Conservation (phyloP, 768 basidiomycete species). For the Amanita muscaria region DNA sequence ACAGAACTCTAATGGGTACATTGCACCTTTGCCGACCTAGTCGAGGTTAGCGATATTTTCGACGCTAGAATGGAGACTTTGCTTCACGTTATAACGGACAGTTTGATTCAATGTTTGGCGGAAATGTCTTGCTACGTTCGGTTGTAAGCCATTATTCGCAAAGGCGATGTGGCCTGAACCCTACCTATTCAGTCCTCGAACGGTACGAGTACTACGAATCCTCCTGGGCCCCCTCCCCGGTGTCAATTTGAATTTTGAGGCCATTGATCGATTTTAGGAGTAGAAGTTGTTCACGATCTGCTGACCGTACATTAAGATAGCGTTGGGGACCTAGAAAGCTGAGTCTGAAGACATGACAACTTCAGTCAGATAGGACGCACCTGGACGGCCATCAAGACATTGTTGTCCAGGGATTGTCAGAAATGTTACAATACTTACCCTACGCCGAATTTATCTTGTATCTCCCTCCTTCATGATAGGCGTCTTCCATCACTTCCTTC, state of each 20-base stretch:
- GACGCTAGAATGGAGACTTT: neutral
- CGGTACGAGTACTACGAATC: slow-evolving; percentile 34
- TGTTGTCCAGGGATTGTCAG: slow-evolving; percentile 58
- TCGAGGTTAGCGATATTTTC: neutral
- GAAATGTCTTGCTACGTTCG: slow-evolving; percentile 16
- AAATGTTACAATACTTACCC: slow-evolving; percentile 57
- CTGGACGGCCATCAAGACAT: slow-evolving; percentile 51
- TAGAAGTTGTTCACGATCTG: slow-evolving; percentile 39
- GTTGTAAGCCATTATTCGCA: slow-evolving; percentile 33
- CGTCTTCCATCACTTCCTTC: slow-evolving; percentile 26
- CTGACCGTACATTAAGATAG: slow-evolving; percentile 43
- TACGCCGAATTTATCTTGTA: slow-evolving; percentile 59
- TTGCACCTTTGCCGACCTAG: slow-evolving; percentile 52
- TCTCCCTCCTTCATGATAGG: slow-evolving; percentile 50
- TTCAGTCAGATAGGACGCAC: slow-evolving; percentile 24
- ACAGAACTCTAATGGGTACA: slow-evolving; percentile 64
- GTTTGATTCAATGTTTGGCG: slow-evolving; percentile 17
- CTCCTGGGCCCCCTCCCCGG: slow-evolving; percentile 13
- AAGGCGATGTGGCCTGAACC: slow-evolving; percentile 46
- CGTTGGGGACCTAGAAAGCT: slow-evolving; percentile 53
- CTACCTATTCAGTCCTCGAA: slow-evolving; percentile 43
- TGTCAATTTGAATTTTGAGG: slow-evolving; percentile 21
- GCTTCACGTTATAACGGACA: slow-evolving; percentile 39
- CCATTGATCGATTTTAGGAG: slow-evolving; percentile 30
- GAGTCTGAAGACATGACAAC: neutral